These are phyloP conservation scores for Aspergillus pseudoglaucus DNA, from an alignment of 2,329 filamentous ascomycete species.

Conservation along the genomic window DNA sequence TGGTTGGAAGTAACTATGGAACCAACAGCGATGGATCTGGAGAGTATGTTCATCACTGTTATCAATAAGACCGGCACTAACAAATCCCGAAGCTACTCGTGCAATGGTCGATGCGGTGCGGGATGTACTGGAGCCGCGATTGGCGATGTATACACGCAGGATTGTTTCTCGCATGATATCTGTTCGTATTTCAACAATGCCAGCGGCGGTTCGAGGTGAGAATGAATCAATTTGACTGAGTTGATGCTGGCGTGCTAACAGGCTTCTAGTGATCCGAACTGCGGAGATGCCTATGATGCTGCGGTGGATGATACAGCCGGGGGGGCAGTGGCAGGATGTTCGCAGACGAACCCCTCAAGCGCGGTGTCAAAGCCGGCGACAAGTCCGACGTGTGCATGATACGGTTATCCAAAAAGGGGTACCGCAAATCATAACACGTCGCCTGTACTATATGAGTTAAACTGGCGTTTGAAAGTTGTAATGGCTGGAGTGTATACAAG, in stretches of 20 bases:
- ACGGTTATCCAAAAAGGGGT: too few relatives aligned
- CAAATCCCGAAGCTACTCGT: constrained; percentile 10
- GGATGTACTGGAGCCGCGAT: constrained; percentile 9
- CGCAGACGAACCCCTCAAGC: constrained; percentile 6
- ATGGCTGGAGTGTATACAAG: too few relatives aligned
- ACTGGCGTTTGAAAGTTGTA: too few relatives aligned
- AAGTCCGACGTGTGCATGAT: not conserved
- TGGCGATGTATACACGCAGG: constrained; percentile 13
- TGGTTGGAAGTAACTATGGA: constrained; percentile 13
- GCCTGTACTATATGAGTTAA: too few relatives aligned
- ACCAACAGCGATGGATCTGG: constrained; percentile 6
- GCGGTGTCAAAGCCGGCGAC: constrained; percentile 1
- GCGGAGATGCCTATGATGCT: constrained; percentile 7
- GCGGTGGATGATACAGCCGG: constrained; percentile 7
- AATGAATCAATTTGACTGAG: not conserved
- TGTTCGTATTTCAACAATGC: constrained; percentile 14
- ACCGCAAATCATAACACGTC: too few relatives aligned
- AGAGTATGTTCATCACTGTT: constrained; percentile 5
- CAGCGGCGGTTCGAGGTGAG: constrained; percentile 8
- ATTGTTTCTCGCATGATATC: constrained; percentile 16
- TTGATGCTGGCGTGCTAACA: not conserved
- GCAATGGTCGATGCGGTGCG: constrained; percentile 13
- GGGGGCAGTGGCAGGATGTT: constrained; percentile 4
- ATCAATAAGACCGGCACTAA: not conserved
- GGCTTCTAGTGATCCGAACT: constrained; percentile 7